Evolutionary conservation across 306 rosid genomes (phyloP).

Genomic region (Alnus rubra): DNA sequence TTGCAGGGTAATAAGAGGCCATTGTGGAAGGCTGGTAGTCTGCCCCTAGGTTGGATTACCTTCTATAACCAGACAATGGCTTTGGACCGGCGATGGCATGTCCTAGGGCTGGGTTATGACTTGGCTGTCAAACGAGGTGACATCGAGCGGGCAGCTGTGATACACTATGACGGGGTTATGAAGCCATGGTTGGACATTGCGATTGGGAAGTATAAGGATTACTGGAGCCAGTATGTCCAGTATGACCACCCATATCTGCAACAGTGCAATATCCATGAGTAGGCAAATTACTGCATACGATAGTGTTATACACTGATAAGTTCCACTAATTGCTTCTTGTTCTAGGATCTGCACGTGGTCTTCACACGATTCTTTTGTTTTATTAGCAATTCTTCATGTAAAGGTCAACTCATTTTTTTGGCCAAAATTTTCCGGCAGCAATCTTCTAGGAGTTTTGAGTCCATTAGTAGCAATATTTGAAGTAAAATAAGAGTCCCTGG

Average conservation of each 20-base stretch:
- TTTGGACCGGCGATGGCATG: constrained; percentile 83
- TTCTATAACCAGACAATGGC: constrained; percentile 65
- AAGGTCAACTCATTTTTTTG: constrained; percentile 44
- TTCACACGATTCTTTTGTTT: constrained; percentile 49
- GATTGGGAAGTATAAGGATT: constrained; percentile 60
- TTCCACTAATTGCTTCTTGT: constrained; percentile 13
- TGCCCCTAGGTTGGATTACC: constrained; percentile 91
- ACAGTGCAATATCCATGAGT: constrained; percentile 83
- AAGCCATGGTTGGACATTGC: constrained; percentile 96
- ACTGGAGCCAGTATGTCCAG: constrained; percentile 69
- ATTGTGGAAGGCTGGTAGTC: constrained; percentile 69
- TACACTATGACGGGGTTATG: constrained; percentile 86
- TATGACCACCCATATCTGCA: constrained; percentile 66
- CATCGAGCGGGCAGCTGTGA: constrained; percentile 77
- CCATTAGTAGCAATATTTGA: constrained; percentile 39
- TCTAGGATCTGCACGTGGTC: constrained; percentile 17
- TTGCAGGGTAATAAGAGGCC: constrained; percentile 75
- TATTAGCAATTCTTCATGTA: constrained; percentile 59
- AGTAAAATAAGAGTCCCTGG: constrained; percentile 39
- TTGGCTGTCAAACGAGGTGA: constrained; percentile 34
- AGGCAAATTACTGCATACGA: constrained; percentile 26
- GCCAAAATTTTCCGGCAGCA: constrained; percentile 29
- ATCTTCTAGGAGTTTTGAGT: constrained; percentile 42
- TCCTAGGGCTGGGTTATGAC: constrained; percentile 81
- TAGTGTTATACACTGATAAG: not conserved